phyloP scores from a whole-genome alignment of 495 filamentous ascomycete genomes.

The Chlorociboria aeruginascens region DNA sequence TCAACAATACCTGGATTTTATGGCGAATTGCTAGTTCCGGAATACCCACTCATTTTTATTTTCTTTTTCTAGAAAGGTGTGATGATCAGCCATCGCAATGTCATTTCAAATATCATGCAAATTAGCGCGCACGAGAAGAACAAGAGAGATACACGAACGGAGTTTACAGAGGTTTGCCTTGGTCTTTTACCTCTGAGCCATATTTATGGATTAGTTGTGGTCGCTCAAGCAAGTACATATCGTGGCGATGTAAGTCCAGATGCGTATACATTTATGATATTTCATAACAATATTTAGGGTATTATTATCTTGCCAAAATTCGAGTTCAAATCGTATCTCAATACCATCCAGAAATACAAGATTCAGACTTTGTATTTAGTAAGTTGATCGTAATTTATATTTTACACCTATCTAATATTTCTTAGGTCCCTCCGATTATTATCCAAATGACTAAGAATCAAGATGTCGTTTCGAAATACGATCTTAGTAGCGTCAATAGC shows the following conservation, averaged over 20 bases:
- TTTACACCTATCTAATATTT: not conserved
- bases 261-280: no score
- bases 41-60: not conserved
- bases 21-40: not conserved
- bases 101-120: conserved; percentile 75
- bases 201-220: conserved; percentile 75
- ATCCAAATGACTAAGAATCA: conserved; percentile 65
- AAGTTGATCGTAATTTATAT: conserved; percentile 28
- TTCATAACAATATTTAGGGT: conserved; percentile 10
- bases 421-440: conserved; percentile 68
- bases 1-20: not conserved
- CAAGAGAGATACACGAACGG: conserved; percentile 19
- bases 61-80: conserved; percentile 87
- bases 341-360: conserved; percentile 59
- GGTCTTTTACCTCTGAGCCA: conserved; percentile 77
- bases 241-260: conserved; percentile 47
- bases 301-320: conserved; percentile 78
- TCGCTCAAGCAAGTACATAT: conserved; percentile 55
- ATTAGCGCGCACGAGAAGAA: conserved; percentile 40
- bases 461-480: conserved; percentile 51
- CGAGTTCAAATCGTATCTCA: conserved; percentile 53
- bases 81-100: conserved; percentile 82
- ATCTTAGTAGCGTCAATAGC: conserved; percentile 54
- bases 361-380: conserved; percentile 54
- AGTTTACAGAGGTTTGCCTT: conserved; percentile 45